A percentile compares a stretch with the other conserved stretches of the same genome.
Conservation (phyloP, 371 early-diverging fungal species). For the Syncephalis fuscata region DNA sequence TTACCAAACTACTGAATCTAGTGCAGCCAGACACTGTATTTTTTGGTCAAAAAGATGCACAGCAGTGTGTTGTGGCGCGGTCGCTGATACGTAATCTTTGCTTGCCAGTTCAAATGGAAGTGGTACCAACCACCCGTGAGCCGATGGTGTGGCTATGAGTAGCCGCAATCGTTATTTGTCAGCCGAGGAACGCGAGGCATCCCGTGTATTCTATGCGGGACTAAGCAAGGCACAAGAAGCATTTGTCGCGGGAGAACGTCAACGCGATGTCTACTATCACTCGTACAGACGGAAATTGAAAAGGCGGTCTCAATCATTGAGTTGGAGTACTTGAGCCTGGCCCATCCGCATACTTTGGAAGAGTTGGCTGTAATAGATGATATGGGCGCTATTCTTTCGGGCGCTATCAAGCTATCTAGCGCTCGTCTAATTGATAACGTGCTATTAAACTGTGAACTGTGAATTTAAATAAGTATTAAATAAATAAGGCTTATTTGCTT, state of each 20-base stretch:
- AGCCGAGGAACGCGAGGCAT: constrained; percentile 44
- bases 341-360: constrained; percentile 44
- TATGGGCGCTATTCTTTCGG: constrained; percentile 68
- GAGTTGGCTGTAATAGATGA: constrained; percentile 32
- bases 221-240: constrained; percentile 30
- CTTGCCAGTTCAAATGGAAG: constrained; percentile 54
- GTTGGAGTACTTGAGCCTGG: constrained; percentile 76
- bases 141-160: constrained; percentile 80
- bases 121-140: constrained; percentile 68
- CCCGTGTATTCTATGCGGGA: constrained; percentile 60
- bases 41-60: constrained; percentile 96
- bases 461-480: too few species aligned
- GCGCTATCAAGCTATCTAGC: constrained; percentile 76
- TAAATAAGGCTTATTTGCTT: too few species aligned
- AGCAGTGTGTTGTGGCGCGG: constrained; percentile 82
- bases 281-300: constrained; percentile 18
- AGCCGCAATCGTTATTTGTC: constrained; percentile 78
- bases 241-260: constrained; percentile 24
- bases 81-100: constrained; percentile 68
- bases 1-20: constrained; percentile 83
- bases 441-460: constrained; percentile 17
- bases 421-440: constrained; percentile 91
- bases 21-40: constrained; percentile 67
- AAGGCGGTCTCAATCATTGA: constrained; percentile 22
- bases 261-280: constrained; percentile 27